Base-by-base conservation (phyloP, 2,329 filamentous ascomycete species). In the Chrysosporium keratinophilum region DNA sequence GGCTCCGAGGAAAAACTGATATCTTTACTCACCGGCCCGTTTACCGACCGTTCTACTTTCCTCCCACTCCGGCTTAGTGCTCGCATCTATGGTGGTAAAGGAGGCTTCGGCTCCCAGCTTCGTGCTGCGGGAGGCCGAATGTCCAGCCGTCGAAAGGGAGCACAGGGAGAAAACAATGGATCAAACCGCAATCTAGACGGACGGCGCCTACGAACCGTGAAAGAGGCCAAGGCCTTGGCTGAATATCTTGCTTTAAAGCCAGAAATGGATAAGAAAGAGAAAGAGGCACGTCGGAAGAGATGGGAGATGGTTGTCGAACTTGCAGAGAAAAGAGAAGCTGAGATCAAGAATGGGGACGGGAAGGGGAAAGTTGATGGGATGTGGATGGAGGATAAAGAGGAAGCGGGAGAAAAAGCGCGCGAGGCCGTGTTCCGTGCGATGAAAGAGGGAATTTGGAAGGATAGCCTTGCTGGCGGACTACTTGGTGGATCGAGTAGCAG, bases 91-190 rank as follows among this genome's bases (percentile, higher is more conserved):
- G 93, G 94, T 74, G 94, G 94, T 67, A 98, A 98, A 68, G 93
- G 93, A 70, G 93, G 93, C 64, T 98, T 98, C 67, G 93, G 93
- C 52, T 97, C 91, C 1, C 94, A 98, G 69, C 82, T 98, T 37
- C 88, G 94, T 65, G 93, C 94, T 0, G 93, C 93, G 2, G 93
- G 94, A 66, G 93, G 94, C 40, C 91, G 94, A 73, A 98, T 98
- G 93, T 95, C 89, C 1, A 91, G 87, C n/a, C 82, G 83, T 62
- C 94, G 94, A 75, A 93, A 91, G 77, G 84, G 84, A 64, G 84
- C 84, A 54, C 82, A 87, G 62, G 84, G 82, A 51, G 88, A 95
- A 37, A 84, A 88, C 57, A 91, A 94, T 64, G 90, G 83, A 20
- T 96, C 90, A 1, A 95, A 88, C 65, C 83, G 93, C 59, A 98